Base-by-base conservation (phyloP, 176 grass and related monocot species). In the Lolium perenne region DNA sequence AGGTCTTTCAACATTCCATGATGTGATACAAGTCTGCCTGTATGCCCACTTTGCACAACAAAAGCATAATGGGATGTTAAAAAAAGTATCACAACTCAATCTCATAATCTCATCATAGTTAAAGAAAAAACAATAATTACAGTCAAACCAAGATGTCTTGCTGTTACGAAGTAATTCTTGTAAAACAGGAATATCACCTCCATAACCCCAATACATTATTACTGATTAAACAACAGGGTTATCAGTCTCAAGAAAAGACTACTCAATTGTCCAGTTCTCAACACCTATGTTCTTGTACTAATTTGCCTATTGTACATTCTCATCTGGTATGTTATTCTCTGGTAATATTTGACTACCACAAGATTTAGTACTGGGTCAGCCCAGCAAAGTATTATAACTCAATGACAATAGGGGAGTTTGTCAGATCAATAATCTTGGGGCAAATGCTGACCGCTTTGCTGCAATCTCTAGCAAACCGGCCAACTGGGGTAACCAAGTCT, bases 341-440 rank as follows among this genome's bases (percentile, higher is more conserved):
- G 68, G 14, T 18, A 75, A 18, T 47, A 75, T 66, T 66, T 20
- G 2, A 49, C 11, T 35, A 49, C 54, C 74, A 75, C 59, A 69
- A 41, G 57, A 59, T 38, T 20, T 1, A 41, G 38, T 25, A 85
- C 77, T 80, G 8, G 41, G 7, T 40, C 16, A 66, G n/a, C 32
- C 48, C 38, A 85, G 41, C 70, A 81, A 82, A 43, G 22, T 1
- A 41, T 80, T 80, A 97, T 62, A 94, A 57, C 73, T 93, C 76
- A 45, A 98, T 93, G 54, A 93, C 76, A 87, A 86, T 45, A 35
- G 95, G 95, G 8, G 95, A 95, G 29, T 51, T 74, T 8, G 95
- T 98, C 26, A 98, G 58, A 91, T 98, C 95, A 84, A 98, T 91
- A 16, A 92, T 79, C 79, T 74, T 77, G 12, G 82, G 75, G 22